Evolutionary conservation across 495 filamentous ascomycete genomes (phyloP).

Genomic region (Penicillium robsamsonii): DNA sequence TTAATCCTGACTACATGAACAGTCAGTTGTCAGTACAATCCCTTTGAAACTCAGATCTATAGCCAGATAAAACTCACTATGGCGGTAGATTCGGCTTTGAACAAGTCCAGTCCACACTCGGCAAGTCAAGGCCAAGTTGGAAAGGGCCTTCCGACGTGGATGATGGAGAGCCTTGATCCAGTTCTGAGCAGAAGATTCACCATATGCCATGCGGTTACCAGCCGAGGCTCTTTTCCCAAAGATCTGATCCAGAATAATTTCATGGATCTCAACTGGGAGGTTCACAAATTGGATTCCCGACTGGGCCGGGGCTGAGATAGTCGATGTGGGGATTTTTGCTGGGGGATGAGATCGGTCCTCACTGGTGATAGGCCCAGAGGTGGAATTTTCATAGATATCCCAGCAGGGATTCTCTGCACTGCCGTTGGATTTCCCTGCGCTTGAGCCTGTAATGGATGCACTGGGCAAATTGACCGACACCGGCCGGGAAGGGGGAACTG

Average conservation of each 20-base stretch:
- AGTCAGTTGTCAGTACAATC: conserved; percentile 1
- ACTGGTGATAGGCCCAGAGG: not conserved
- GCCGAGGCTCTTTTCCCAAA: conserved; percentile 58
- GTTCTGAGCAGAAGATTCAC: conserved; percentile 48
- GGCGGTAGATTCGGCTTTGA: conserved; percentile 67
- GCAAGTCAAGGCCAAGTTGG: conserved; percentile 62
- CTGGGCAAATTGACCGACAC: conserved; percentile 37
- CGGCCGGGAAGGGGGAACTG: conserved; percentile 30
- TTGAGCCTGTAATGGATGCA: conserved; percentile 13
- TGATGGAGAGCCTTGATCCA: conserved; percentile 67
- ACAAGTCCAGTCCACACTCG: conserved; percentile 61
- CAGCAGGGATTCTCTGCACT: conserved; percentile 27
- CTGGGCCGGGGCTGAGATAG: conserved; percentile 14
- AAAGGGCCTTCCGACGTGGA: conserved; percentile 62
- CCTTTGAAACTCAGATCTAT: not conserved
- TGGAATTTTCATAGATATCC: conserved; percentile 13
- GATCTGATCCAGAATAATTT: conserved; percentile 65
- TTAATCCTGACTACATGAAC: conserved; percentile 59
- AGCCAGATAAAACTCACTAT: conserved; percentile 45
- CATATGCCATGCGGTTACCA: conserved; percentile 21
- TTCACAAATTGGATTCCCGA: conserved; percentile 41
- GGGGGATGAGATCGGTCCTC: conserved; percentile 1
- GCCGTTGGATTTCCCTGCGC: conserved; percentile 23
- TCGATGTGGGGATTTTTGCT: conserved; percentile 16
- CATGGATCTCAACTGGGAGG: conserved; percentile 69